Conservation (phyloP, 2,329 filamentous ascomycete species). For the Aaosphaeria pasadenensis region DNA sequence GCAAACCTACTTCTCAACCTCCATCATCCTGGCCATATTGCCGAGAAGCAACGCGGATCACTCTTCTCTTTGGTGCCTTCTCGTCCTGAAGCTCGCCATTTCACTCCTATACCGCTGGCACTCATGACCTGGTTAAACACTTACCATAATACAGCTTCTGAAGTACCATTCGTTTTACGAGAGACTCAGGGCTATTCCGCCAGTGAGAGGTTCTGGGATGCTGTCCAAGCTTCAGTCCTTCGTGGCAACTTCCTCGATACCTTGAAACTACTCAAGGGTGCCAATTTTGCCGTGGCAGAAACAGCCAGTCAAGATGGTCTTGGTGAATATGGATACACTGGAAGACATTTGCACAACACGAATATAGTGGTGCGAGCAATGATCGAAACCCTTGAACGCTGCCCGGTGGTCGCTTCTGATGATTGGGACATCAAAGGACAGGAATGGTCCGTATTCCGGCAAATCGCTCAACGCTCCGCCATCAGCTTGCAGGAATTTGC, state of each 20-base stretch:
- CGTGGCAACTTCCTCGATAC: slow-evolving; percentile 71
- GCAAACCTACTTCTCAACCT: slow-evolving; percentile 74
- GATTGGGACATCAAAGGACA: slow-evolving; percentile 82
- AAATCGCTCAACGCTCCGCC: slow-evolving; percentile 66
- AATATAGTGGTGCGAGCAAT: slow-evolving; percentile 68
- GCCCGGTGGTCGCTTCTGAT: slow-evolving; percentile 62
- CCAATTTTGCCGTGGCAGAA: slow-evolving; percentile 74
- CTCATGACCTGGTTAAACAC: slow-evolving; percentile 79
- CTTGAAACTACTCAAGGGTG: slow-evolving; percentile 66
- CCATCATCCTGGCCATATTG: slow-evolving; percentile 56
- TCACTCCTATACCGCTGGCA: slow-evolving; percentile 65
- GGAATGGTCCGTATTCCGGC: slow-evolving; percentile 82
- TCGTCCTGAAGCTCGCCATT: slow-evolving; percentile 19
- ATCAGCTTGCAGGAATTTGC: slow-evolving; percentile 74
- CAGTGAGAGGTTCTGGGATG: slow-evolving; percentile 81
- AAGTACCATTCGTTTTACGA: slow-evolving; percentile 62
- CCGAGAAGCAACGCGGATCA: slow-evolving; percentile 18
- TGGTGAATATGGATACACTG: slow-evolving; percentile 66
- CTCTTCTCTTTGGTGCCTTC: slow-evolving; percentile 22
- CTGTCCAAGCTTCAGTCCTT: slow-evolving; percentile 65
- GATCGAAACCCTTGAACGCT: slow-evolving; percentile 67
- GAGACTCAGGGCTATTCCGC: slow-evolving; percentile 70
- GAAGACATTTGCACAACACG: slow-evolving; percentile 73
- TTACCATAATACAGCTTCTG: slow-evolving; percentile 68
- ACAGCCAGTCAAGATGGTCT: slow-evolving; percentile 61